phyloP scores from a whole-genome alignment of 2,329 filamentous ascomycete genomes.

The Botrytis sinoallii region DNA sequence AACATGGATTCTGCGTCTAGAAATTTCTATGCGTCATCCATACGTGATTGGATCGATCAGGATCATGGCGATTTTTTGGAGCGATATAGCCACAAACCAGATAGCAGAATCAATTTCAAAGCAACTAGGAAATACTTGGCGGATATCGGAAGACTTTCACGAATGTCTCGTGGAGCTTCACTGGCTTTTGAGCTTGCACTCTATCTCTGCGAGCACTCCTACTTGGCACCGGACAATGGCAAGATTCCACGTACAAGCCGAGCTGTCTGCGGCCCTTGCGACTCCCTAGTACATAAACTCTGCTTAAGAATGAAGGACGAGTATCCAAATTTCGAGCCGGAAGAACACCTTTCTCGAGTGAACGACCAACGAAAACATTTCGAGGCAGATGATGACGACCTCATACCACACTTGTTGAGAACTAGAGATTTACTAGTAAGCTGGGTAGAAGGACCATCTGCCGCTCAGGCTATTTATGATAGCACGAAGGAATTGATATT shows the following conservation, averaged over 20 bases:
- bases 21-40: background rate
- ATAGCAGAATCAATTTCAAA: background rate
- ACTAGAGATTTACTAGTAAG: background rate
- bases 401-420: background rate
- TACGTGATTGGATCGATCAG: background rate
- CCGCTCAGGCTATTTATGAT: background rate
- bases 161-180: background rate
- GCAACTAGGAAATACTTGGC: background rate
- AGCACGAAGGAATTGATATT: background rate
- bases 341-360: background rate
- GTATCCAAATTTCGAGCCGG: background rate
- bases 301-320: background rate
- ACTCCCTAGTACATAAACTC: background rate
- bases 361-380: background rate
- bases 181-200: background rate
- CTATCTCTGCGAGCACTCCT: background rate
- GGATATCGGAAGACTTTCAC: background rate
- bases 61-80: background rate
- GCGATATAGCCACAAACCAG: background rate
- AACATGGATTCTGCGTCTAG: background rate
- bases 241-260: background rate
- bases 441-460: background rate
- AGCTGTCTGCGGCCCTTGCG: background rate
- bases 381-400: background rate
- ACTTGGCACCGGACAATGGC: background rate